A percentile compares a stretch with the other conserved stretches of the same genome.
Evolutionary conservation across 2,329 filamentous ascomycete genomes (phyloP).

Genomic region (Trichoderma koningii): DNA sequence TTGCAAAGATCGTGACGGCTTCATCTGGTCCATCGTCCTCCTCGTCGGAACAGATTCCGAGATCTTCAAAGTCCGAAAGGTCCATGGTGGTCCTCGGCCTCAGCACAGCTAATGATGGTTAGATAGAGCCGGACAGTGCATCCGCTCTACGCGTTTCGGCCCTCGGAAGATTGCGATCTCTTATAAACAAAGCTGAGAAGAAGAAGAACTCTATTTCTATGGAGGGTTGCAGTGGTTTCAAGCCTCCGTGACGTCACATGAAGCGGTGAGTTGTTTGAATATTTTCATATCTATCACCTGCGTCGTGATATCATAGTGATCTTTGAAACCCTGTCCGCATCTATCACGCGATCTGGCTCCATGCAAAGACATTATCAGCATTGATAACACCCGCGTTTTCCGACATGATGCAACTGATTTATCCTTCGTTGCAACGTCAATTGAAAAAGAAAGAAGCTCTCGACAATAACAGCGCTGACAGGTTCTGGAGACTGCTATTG

Average conservation of each 20-base stretch:
- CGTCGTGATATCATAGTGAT: not conserved
- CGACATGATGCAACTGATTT: rapidly evolving
- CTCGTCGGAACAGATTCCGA: conserved; percentile 15
- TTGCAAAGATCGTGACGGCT: not conserved
- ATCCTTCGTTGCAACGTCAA: not conserved
- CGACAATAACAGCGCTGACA: not conserved
- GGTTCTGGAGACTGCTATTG: not conserved
- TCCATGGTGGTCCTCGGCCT: not conserved
- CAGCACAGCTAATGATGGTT: too few relatives aligned
- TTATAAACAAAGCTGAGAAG: conserved; percentile 13
- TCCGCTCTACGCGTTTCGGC: not conserved
- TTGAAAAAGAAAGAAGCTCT: not conserved
- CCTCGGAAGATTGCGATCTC: not conserved
- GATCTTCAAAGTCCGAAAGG: conserved; percentile 24
- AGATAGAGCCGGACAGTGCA: not conserved
- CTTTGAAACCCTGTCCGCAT: not conserved
- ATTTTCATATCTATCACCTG: not conserved
- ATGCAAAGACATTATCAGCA: not conserved
- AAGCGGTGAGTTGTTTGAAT: not conserved
- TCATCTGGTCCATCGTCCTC: not conserved
- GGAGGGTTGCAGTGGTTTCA: not conserved
- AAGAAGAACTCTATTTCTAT: conserved; percentile 11
- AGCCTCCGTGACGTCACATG: conserved; percentile 25
- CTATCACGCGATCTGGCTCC: not conserved
- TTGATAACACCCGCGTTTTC: not conserved